Conservation (phyloP, 2,329 filamentous ascomycete species). For the Triangularia setosa region DNA sequence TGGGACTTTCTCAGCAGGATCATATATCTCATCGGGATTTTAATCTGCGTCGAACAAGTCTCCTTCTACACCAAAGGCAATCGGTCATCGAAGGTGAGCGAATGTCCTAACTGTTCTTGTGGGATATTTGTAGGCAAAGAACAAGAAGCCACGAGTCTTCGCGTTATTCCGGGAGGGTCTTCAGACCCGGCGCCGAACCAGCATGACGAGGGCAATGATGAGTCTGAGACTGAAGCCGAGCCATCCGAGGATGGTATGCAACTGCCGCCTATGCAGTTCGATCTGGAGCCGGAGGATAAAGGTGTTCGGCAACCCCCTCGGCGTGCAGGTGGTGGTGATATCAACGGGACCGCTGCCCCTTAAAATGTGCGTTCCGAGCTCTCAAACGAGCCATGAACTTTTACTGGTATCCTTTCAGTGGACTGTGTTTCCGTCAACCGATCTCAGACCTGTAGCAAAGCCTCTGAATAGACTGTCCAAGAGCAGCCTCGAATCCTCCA, state of each 20-base stretch:
- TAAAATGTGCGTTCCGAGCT: neutral
- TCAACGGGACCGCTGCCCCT: neutral
- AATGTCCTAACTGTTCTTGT: neutral
- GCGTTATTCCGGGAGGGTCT: neutral
- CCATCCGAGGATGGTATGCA: neutral
- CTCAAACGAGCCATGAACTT: neutral
- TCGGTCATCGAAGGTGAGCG: neutral
- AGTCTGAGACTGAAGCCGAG: neutral
- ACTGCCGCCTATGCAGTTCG: neutral
- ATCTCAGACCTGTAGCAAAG: neutral
- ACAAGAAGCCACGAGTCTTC: neutral
- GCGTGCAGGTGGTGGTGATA: neutral
- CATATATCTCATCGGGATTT: neutral
- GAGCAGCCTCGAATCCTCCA: neutral
- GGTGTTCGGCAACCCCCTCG: neutral
- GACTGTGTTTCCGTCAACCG: neutral
- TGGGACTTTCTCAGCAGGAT: constrained; percentile 9
- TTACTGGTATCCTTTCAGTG: neutral
- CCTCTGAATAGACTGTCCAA: neutral
- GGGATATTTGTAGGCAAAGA: neutral
- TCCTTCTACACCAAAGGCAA: neutral
- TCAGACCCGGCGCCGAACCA: neutral
- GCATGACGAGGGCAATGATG: neutral
- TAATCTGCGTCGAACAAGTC: neutral
- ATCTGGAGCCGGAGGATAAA: neutral